Percentiles rank a stretch among this genome's conserved stretches.
Conservation (phyloP, 371 early-diverging fungal genomes). For the Rhizopus stolonifer region DNA sequence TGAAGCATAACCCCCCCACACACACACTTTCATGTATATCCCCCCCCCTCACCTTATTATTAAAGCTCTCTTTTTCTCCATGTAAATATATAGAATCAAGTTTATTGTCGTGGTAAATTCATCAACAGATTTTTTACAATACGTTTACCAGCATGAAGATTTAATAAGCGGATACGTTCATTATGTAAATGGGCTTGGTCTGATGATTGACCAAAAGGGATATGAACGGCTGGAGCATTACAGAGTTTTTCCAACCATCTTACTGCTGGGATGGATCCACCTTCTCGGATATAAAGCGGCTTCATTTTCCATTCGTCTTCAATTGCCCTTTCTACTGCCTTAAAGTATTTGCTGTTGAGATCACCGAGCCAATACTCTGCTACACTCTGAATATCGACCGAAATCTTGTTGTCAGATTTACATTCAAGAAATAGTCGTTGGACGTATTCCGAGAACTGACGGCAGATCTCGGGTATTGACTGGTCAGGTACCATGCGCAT, state of each 20-base stretch:
- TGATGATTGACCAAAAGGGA: constrained; percentile 82
- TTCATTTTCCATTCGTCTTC: constrained; percentile 64
- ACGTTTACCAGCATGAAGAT: constrained; percentile 67
- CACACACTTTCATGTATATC: too few relatives aligned
- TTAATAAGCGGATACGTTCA: constrained; percentile 72
- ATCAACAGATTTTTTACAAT: constrained; percentile 53
- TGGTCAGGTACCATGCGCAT: constrained; percentile 86
- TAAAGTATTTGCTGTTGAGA: constrained; percentile 63
- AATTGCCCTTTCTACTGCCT: constrained; percentile 67
- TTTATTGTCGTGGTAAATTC: constrained; percentile 8
- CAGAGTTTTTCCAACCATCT: constrained; percentile 78
- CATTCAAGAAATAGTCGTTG: constrained; percentile 51
- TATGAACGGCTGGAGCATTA: constrained; percentile 69
- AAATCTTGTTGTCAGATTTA: constrained; percentile 56
- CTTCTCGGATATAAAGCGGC: constrained; percentile 72
- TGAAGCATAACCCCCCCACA: too few relatives aligned
- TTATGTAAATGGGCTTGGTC: constrained; percentile 83
- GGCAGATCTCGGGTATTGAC: constrained; percentile 59
- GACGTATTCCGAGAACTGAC: constrained; percentile 56
- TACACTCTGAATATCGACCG: constrained; percentile 54
- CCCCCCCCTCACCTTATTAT: background rate
- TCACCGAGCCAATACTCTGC: constrained; percentile 86
- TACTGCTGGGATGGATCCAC: constrained; percentile 83
- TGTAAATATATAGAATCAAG: too few relatives aligned
- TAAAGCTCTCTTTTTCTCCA: too few relatives aligned